These are phyloP conservation scores for Pseudogymnoascus verrucosus DNA, from an alignment of 2,329 filamentous ascomycete genomes.

Conservation along the genomic window DNA sequence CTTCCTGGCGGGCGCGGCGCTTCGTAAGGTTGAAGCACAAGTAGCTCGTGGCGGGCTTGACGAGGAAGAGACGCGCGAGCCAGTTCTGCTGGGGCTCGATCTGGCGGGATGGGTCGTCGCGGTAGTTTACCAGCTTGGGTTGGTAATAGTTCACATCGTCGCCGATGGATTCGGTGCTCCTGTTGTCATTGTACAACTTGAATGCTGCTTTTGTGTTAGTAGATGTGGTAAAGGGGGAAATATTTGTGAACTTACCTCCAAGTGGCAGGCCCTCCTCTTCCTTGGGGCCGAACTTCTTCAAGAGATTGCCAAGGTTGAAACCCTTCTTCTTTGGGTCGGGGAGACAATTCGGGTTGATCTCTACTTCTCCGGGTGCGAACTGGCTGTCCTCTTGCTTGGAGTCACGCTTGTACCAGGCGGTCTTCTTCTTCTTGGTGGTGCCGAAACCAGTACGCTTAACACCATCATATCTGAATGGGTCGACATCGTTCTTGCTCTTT, in stretches of 20 bases:
- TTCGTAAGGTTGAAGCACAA: constrained; percentile 70
- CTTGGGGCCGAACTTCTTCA: constrained; percentile 19
- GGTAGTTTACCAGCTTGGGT: constrained; percentile 30
- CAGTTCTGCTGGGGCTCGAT: constrained; percentile 71
- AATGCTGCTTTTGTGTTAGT: constrained; percentile 18
- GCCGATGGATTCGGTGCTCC: constrained; percentile 12
- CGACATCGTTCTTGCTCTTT: constrained; percentile 18
- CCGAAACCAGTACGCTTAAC: constrained; percentile 11
- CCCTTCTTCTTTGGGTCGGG: constrained; percentile 22
- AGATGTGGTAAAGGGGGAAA: background rate
- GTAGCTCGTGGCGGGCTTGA: constrained; percentile 71
- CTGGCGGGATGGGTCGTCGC: constrained; percentile 31
- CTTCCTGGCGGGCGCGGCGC: constrained; percentile 66
- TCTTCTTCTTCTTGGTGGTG: constrained; percentile 24
- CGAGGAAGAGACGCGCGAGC: constrained; percentile 80
- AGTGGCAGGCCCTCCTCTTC: constrained; percentile 20
- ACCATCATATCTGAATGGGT: constrained; percentile 17
- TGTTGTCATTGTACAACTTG: constrained; percentile 23
- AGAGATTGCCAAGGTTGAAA: constrained; percentile 24
- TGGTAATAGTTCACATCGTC: constrained; percentile 18
- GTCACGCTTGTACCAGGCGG: constrained; percentile 27
- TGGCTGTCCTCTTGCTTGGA: constrained; percentile 17
- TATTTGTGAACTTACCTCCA: constrained; percentile 20
- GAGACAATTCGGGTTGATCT: background rate
- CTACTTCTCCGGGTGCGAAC: background rate